Percentiles rank a stretch among this genome's conserved stretches.
Evolutionary conservation across 164 flowering plant genomes (phyloP).

Genomic region (Paratinospora sagittata): DNA sequence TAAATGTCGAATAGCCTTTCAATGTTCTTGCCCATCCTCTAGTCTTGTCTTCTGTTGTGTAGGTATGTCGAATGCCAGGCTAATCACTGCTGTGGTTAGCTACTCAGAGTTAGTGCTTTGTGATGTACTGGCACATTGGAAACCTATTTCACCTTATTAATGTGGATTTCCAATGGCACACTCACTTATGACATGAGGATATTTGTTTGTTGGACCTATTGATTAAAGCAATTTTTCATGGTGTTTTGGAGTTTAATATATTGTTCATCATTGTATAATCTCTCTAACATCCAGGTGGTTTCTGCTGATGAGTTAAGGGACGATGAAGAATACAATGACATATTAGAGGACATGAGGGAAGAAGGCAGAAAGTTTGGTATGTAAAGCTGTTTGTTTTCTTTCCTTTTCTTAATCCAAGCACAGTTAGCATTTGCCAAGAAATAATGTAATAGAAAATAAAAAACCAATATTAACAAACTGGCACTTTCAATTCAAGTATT

Average conservation of each 20-base stretch:
- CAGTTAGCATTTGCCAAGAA: no score
- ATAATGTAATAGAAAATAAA: no score
- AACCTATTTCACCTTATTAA: not conserved
- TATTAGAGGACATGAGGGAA: conserved; percentile 77
- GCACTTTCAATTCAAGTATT: no score
- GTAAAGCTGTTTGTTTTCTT: conserved; percentile 2
- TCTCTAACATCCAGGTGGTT: conserved; percentile 36
- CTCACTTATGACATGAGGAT: no score
- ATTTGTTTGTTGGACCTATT: not conserved
- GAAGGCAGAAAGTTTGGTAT: conserved; percentile 82
- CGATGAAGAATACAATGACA: conserved; percentile 68
- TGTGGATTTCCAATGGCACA: not conserved
- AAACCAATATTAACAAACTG: no score
- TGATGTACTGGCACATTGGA: no score
- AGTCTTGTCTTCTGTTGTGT: no score
- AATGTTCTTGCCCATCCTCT: no score
- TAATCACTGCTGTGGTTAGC: no score
- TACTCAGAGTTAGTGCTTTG: no score
- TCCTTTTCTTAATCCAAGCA: not conserved
- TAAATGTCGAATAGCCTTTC: no score
- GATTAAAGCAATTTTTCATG: not conserved
- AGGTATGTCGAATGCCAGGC: no score
- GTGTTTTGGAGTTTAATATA: not conserved
- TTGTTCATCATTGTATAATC: not conserved
- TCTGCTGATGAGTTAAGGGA: conserved; percentile 52